Base-by-base conservation (phyloP, 1,139 yeast genomes). In the Kodamaea sp. region DNA sequence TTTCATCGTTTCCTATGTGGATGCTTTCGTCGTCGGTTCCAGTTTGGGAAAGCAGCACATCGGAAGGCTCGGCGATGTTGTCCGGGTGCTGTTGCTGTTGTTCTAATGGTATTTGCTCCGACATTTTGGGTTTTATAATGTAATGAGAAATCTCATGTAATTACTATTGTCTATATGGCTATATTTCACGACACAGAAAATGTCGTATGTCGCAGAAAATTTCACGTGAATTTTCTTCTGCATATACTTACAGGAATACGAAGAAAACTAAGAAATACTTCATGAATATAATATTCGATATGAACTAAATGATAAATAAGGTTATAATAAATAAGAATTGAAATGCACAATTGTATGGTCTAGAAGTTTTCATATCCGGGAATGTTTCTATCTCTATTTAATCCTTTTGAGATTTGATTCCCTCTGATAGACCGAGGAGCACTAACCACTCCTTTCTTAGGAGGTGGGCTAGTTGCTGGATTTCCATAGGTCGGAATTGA, bases 341-440 rank as follows among this genome's bases (percentile, higher is more conserved):
- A 19, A 19, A 19, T 19, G 21, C 21, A n/a, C n/a, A n/a, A n/a
- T n/a, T 22, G n/a, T 6, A 22, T 7, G 24, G 6, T 22, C 16
- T 26, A 9, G 16, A 15, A 19, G 13, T 21, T 12, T 14, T 27
- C 18, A 12, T 16, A 38, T 7, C 50, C 48, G 4, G 74, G 74
- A 14, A 68, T 48, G 39, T 67, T 62, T 29, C 73, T 48, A 6
- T 59, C 63, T 29, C 73, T 50, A 35, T 56, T 55, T 26, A 68
- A 52, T 4, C 57, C 53, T 19, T 47, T 50, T 20, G 53, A 41
- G 2, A 59, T 38, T 22, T 51, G 51, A 22, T 39, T 47, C 13
- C 52, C 47, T 34, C 50, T 53, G 29, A 64, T 63, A 25, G 50
- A 47, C 9, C 59, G 44, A 4, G 67, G 52, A 24, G 55, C 46